A percentile compares a stretch with the other conserved stretches of the same genome.
Conservation (phyloP, 352 stramenopile genomes). For the Aphanomyces cochlioides region DNA sequence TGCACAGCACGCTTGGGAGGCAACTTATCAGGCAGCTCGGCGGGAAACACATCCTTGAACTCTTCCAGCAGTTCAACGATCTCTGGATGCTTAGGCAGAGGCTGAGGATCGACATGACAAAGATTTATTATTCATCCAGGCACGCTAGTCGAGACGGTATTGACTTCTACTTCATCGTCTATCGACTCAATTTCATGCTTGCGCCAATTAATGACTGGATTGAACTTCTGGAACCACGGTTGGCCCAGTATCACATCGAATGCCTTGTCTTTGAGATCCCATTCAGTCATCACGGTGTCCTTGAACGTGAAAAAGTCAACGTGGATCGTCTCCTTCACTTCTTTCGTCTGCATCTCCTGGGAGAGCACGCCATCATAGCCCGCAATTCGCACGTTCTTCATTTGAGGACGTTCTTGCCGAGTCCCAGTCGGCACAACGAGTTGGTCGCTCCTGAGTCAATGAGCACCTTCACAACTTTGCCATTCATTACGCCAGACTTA, state of each 20-base stretch:
- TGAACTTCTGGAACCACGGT: constrained; percentile 26
- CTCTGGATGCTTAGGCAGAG: not conserved
- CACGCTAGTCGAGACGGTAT: not conserved
- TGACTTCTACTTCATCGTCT: not conserved
- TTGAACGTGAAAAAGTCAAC: not conserved
- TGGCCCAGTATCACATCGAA: constrained; percentile 29
- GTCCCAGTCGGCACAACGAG: not conserved
- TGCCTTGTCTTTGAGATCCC: constrained; percentile 12
- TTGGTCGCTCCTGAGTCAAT: constrained; percentile 13
- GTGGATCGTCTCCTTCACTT: not conserved
- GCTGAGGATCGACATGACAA: not conserved
- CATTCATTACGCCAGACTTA: constrained; percentile 1
- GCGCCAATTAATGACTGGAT: constrained; percentile 29
- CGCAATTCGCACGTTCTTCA: not conserved
- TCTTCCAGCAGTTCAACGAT: constrained; percentile 6
- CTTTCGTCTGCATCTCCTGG: not conserved
- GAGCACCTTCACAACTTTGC: not conserved
- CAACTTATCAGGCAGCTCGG: not conserved
- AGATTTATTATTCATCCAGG: not conserved
- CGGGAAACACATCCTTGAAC: constrained; percentile 21
- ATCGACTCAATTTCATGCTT: constrained; percentile 4
- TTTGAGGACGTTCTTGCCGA: not conserved
- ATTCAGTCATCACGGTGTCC: constrained; percentile 6
- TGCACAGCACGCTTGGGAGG: too few species aligned
- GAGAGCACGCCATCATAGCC: not conserved